These are phyloP conservation scores for Ceratocystis alfenasii DNA, from an alignment of 2,329 filamentous ascomycete genomes.

Conservation along the genomic window DNA sequence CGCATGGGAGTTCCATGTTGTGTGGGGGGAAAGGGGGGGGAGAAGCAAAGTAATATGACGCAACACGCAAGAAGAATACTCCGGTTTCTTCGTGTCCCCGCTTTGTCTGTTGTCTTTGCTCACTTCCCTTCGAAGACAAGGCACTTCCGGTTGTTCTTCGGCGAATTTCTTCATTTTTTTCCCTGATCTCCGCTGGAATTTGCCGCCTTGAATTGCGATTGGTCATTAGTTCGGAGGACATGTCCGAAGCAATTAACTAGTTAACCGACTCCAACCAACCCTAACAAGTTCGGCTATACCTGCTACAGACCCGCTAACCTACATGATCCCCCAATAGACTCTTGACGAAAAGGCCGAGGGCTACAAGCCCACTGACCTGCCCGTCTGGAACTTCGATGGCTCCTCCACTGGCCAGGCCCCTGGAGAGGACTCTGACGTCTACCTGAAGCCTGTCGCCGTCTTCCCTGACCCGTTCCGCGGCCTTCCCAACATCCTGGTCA, in stretches of 20 bases:
- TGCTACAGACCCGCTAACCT: background rate
- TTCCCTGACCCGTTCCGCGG: slow-evolving; percentile 87
- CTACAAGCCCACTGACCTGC: slow-evolving; percentile 41
- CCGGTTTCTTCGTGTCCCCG: background rate
- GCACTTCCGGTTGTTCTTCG: slow-evolving; percentile 11
- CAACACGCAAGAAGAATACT: background rate
- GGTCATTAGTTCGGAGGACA: slow-evolving; percentile 12
- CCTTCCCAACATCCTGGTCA: slow-evolving; percentile 83
- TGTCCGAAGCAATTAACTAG: background rate
- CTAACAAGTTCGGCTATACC: background rate
- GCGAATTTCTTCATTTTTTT: background rate
- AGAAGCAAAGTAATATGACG: background rate
- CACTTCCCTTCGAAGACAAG: slow-evolving; percentile 7
- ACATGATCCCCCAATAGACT: slow-evolving; percentile 31
- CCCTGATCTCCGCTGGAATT: background rate
- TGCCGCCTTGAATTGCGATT: slow-evolving; percentile 9
- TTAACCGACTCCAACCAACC: background rate
- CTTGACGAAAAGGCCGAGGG: slow-evolving; percentile 35
- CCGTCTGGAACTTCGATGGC: slow-evolving; percentile 51
- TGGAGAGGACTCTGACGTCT: slow-evolving; percentile 93
- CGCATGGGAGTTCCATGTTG: background rate
- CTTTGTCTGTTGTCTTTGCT: background rate
- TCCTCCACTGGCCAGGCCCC: slow-evolving; percentile 87
- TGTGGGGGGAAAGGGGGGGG: background rate
- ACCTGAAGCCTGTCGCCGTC: slow-evolving; percentile 79